Evolutionary conservation across 140 eudicot genomes (phyloP).

Genomic region (Cichorium intybus): DNA sequence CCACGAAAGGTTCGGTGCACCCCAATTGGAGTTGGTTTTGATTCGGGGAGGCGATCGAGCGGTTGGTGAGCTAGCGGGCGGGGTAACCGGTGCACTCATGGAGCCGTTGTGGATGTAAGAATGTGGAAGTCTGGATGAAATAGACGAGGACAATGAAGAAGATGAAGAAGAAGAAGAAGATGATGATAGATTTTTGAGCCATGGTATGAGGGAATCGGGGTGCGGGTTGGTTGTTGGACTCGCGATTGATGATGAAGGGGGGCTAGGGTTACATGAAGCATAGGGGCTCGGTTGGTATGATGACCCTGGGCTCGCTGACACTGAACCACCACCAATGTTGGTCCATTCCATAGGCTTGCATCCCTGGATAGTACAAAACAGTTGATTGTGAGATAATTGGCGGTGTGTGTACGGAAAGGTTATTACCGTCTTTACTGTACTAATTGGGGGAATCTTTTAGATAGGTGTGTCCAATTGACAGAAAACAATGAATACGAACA

Average conservation of each 20-base stretch:
- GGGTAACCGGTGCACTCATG: conserved; percentile 76
- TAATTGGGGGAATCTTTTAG: conserved; percentile 23
- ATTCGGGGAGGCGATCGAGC: conserved; percentile 50
- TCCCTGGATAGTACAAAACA: conserved; percentile 41
- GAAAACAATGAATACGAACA: conserved; percentile 18
- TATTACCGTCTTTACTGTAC: neutral
- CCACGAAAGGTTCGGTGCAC: conserved; percentile 43
- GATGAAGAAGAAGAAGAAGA: conserved; percentile 67
- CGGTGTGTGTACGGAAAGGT: too few species aligned
- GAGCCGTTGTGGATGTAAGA: conserved; percentile 49
- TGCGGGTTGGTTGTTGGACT: conserved; percentile 27
- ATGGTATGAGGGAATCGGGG: conserved; percentile 72
- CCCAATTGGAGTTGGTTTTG: conserved; percentile 41
- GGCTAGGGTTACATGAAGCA: conserved; percentile 74
- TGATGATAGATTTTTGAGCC: conserved; percentile 79
- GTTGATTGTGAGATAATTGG: neutral
- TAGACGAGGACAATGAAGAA: conserved; percentile 56
- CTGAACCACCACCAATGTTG: conserved; percentile 67
- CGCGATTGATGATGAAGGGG: conserved; percentile 45
- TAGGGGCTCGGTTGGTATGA: conserved; percentile 71
- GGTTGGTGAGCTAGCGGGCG: conserved; percentile 69
- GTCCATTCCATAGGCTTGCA: conserved; percentile 61
- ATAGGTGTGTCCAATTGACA: conserved; percentile 5
- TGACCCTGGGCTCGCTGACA: conserved; percentile 68
- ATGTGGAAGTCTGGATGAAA: conserved; percentile 57